phyloP scores from a whole-genome alignment of 2,329 filamentous ascomycete genomes.

The Xylariaceae sp. region DNA sequence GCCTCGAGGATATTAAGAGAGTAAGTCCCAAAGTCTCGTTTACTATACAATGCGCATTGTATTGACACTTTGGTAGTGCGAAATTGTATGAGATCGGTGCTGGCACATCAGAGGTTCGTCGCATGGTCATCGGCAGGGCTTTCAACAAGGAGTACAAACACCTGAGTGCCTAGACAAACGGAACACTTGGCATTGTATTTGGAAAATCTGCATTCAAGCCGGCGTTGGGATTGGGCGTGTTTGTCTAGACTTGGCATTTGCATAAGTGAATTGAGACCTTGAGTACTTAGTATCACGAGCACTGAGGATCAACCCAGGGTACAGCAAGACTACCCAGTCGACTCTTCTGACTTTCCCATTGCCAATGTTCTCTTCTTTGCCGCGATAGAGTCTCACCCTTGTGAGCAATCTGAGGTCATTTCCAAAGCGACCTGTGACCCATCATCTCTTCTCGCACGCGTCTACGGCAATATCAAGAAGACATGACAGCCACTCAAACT shows the following conservation, averaged over 20 bases:
- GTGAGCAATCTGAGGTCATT: no score
- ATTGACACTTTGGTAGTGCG: slow-evolving; percentile 44
- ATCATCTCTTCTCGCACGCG: no score
- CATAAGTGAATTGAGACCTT: slow-evolving; percentile 2
- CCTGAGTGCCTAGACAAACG: slow-evolving; percentile 19
- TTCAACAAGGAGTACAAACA: slow-evolving; percentile 80
- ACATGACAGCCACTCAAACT: no score
- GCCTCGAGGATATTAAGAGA: slow-evolving; percentile 78
- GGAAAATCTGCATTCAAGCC: slow-evolving; percentile 16
- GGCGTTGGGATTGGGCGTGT: slow-evolving; percentile 14
- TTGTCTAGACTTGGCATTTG: slow-evolving; percentile 3
- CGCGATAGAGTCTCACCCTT: no score
- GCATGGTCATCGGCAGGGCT: slow-evolving; percentile 89
- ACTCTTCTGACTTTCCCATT: no score
- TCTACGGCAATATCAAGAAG: no score
- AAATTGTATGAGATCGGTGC: slow-evolving; percentile 95
- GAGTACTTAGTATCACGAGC: no score
- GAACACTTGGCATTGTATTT: neutral
- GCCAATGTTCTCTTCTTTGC: no score
- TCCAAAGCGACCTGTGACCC: no score
- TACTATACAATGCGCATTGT: neutral
- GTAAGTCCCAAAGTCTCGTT: slow-evolving; percentile 37
- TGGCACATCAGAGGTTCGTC: slow-evolving; percentile 87
- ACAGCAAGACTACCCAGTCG: no score
- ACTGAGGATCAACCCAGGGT: no score